Percentiles rank a stretch among this genome's conserved stretches.
These are phyloP conservation scores for Ceratocystis cubensis DNA, from an alignment of 2,329 filamentous ascomycete genomes.

Conservation along the genomic window DNA sequence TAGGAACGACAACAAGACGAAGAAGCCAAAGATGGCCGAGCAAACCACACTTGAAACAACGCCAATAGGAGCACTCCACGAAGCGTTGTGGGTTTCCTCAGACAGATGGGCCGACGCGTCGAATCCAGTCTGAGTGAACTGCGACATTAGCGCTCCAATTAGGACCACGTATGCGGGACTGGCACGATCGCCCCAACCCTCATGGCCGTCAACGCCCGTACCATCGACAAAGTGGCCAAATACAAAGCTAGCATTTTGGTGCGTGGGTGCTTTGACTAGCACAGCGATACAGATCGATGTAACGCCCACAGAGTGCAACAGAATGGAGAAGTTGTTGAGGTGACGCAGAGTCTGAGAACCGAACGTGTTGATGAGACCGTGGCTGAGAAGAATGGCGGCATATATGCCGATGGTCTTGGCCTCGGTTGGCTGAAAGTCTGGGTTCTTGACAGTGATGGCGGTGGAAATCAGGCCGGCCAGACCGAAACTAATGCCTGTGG, in stretches of 20 bases:
- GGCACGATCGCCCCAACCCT: conserved; percentile 42
- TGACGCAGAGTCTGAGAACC: conserved; percentile 43
- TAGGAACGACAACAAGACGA: conserved; percentile 43
- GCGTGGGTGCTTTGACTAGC: conserved; percentile 44
- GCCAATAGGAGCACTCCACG: conserved; percentile 45
- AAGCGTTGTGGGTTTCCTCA: conserved; percentile 45
- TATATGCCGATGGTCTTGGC: conserved; percentile 45
- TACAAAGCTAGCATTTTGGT: conserved; percentile 43
- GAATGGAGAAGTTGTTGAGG: conserved; percentile 44
- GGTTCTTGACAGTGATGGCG: conserved; percentile 29
- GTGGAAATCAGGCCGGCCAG: conserved; percentile 31
- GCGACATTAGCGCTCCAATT: conserved; percentile 41
- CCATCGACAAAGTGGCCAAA: conserved; percentile 42
- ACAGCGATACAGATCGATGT: conserved; percentile 42
- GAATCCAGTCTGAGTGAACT: conserved; percentile 40
- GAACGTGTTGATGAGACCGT: conserved; percentile 45
- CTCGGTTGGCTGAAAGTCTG: conserved; percentile 25
- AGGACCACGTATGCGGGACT: conserved; percentile 42
- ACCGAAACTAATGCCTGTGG: conserved; percentile 33
- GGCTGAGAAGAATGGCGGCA: conserved; percentile 42
- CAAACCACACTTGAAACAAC: conserved; percentile 45
- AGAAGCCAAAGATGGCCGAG: conserved; percentile 45
- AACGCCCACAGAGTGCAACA: conserved; percentile 42
- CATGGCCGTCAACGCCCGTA: conserved; percentile 34
- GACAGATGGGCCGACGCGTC: conserved; percentile 45